Evolutionary conservation across 148 eudicot genomes (phyloP), one percentile per base, ranked within the genome.

Genomic region (Heliamphora exappendiculata): DNA sequence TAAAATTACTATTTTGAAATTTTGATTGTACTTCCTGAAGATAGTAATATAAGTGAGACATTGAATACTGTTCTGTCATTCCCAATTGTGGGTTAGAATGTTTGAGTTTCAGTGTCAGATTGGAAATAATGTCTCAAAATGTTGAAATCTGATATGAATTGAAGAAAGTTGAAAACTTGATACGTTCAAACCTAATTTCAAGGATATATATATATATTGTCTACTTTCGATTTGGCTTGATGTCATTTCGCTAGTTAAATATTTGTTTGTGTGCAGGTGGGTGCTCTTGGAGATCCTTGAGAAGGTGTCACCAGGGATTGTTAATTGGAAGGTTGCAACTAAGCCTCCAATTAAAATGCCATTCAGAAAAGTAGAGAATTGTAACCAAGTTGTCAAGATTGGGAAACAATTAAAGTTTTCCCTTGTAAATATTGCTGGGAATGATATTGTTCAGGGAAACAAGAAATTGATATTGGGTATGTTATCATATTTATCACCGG

Each of bases 331-430:
- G 87, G 37, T 84, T 41, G 94, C 94, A 73, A 85, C 79, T 68
- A 91, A 87, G 86, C 98, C 93, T 69, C 94, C 96, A 58, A 93
- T 93, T 72, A 91, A 91, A 82, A 83, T 93, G 96, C 98, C 92
- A 54, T 93, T 89, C 88, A 84, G 87, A 75, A 91, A 91, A 87
- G 96, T 91, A 58, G 98, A 93, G 79, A 93, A 93, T 80, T 91
- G 98, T 80, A 93, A 93, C 85, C 92, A 85, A 88, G 98, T 87
- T 19, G 85, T 93, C 75, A 93, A 89, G 84, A 84, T 93, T 28
- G 96, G 98, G 70, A 91, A 91, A 84, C 92, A 91, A 58, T 81
- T 93, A 84, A 91, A 84, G 87, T 89, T 91, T 85, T 93, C 96
- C 75, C 86, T 91, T 71, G 98, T 91, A 33, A 93, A 89, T 71